These are phyloP conservation scores for Thielaviopsis musarum DNA, from an alignment of 2,329 filamentous ascomycete species.

Conservation along the genomic window DNA sequence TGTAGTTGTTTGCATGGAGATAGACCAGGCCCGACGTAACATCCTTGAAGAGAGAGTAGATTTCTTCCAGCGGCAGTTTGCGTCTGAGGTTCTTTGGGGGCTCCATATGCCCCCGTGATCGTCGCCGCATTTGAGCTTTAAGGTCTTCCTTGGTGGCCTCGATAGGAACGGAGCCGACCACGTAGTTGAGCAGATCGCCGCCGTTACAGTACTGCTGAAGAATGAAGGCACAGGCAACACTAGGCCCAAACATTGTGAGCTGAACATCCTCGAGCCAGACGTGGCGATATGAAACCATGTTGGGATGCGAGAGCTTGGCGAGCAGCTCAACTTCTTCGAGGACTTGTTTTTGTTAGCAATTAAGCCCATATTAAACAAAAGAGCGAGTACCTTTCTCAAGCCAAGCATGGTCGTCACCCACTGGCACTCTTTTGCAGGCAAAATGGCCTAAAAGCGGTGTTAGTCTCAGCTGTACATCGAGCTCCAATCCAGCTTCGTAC, in stretches of 20 bases:
- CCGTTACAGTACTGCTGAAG: slow-evolving; percentile 94
- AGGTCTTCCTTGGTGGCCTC: slow-evolving; percentile 64
- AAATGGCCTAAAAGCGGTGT: slow-evolving; percentile 43
- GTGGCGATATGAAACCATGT: slow-evolving; percentile 89
- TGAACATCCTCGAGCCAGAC: slow-evolving; percentile 89
- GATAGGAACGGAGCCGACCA: slow-evolving; percentile 50
- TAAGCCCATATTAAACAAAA: neutral
- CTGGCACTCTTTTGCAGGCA: slow-evolving; percentile 91
- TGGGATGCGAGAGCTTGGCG: slow-evolving; percentile 81
- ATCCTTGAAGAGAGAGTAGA: slow-evolving; percentile 92
- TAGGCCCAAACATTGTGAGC: slow-evolving; percentile 73
- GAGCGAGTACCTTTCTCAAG: slow-evolving; percentile 51
- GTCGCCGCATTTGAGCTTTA: slow-evolving; percentile 71
- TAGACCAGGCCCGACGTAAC: slow-evolving; percentile 85
- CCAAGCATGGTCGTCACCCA: slow-evolving; percentile 89
- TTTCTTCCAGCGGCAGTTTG: slow-evolving; percentile 61
- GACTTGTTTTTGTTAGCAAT: slow-evolving; percentile 25
- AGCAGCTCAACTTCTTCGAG: slow-evolving; percentile 85
- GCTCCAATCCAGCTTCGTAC: slow-evolving; percentile 12
- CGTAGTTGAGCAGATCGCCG: slow-evolving; percentile 76
- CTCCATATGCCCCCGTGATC: slow-evolving; percentile 62
- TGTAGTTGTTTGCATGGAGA: slow-evolving; percentile 79
- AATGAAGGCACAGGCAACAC: slow-evolving; percentile 88
- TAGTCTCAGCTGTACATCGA: neutral
- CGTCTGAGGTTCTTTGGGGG: slow-evolving; percentile 34